Base-by-base conservation (phyloP, 2,329 filamentous ascomycete species). In the Colletotrichum karsti region DNA sequence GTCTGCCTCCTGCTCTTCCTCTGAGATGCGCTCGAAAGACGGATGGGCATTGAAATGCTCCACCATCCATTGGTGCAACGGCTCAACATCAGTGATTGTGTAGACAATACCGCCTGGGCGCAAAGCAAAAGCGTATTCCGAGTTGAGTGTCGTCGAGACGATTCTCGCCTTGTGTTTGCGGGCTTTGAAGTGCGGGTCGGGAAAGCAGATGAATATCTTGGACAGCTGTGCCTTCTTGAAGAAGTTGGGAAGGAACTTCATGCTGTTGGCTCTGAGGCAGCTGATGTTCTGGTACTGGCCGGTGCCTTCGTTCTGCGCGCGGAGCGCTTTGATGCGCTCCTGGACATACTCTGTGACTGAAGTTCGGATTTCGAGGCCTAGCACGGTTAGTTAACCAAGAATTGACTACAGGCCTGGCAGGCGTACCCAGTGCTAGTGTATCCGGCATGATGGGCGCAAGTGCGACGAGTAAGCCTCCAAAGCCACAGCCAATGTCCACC, bases 231-330 rank as follows among this genome's bases (percentile, higher is more conserved):
- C 85, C 75, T 91, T 92, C 61, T 82, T 84, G 85, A 99, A 98
- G 85, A 98, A 97, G 77, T 99, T 98, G 70, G 97, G 95, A n/a
- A 99, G 85, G 80, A 98, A 99, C 79, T 99, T 99, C 96, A 99
- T 99, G 5, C 94, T 93, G 83, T 99, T 99, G 72, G 93, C 93
- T 70, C 96, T 91, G 53, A 99, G 84, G 77, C 94, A 97, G 35
- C 92, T 91, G 60, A 95, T 91, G 78, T 99, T 99, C 76, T 97
- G 92, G 79, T 94, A 98, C 51, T 83, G 79, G 56, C 81, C 79
- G 28, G 78, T 77, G 6, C 83, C 82, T 6, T 82, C 75, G 71
- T 88, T 87, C 75, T 95, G 91, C 12, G 84, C 82, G 4, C 96
- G 90, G 18, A 98, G 85, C 5, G 95, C 95, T 72, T 89, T 89